Evolutionary conservation across 2,329 filamentous ascomycete genomes (phyloP), one percentile per base, ranked within the genome.

Genomic region (Aspergillus texensis): DNA sequence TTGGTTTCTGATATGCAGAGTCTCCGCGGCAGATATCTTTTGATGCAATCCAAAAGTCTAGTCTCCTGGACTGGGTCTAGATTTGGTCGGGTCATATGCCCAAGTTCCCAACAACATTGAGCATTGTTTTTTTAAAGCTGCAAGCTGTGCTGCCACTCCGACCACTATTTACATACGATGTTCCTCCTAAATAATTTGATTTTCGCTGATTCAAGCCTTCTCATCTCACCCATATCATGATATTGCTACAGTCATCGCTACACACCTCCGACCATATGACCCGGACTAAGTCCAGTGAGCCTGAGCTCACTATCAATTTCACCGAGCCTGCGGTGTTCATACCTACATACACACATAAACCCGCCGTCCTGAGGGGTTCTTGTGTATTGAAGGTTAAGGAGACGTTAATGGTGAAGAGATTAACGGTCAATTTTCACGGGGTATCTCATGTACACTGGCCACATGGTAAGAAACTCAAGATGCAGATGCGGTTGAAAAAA

Each of bases 241-340:
- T 30, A 10, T 53, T 56, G 45, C 43, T 54, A 53, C 60, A 54
- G 26, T 53, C 39, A 6, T 57, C 52, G 34, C 50, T 60, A 30
- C 36, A 56, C 28, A 28, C 56, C n/a, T 19, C 61, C 12, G 30
- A 50, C n/a, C 16, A 46, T 24, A 60, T 50, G 50, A 43, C 57
- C 43, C 50, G 56, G 21, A 32, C 43, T 24, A 60, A 36, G n/a
- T 41, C 62, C 19, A 36, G 3, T 36, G 61, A 63, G 26, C 34
- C 60, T 28, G 58, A 41, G 14, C 56, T 67, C 39, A 61, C 59
- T 3, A 39, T 67, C 6, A 59, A 52, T 5, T 41, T 63, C 26
- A 63, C 63, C 16, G 65, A 67, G 30, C 65, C 65, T 3, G 65
- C 65, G 14, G 39, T 67, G 14, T 67, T 67, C 46, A 60, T 65